These are phyloP conservation scores for Alternaria gaisen DNA, from an alignment of 2,329 filamentous ascomycete species.

Conservation along the genomic window DNA sequence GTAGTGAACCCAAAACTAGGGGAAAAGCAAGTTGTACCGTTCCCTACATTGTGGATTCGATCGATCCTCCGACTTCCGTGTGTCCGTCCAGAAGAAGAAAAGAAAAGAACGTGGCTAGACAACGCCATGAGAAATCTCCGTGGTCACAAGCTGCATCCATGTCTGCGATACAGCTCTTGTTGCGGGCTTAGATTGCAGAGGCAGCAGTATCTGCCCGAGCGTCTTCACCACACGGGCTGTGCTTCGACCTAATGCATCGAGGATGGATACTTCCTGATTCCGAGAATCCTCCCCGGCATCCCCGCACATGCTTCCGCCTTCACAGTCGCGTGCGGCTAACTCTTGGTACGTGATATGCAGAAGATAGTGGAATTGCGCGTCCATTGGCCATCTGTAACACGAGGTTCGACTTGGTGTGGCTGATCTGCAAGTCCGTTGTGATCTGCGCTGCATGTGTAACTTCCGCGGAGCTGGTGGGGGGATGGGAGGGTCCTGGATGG, in stretches of 20 bases:
- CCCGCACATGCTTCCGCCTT: slow-evolving; percentile 5
- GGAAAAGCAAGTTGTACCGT: slow-evolving; percentile 13
- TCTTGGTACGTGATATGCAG: background rate
- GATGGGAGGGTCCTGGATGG: slow-evolving; percentile 9
- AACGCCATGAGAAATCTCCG: background rate
- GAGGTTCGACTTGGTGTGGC: slow-evolving; percentile 5
- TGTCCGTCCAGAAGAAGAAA: slow-evolving; percentile 5
- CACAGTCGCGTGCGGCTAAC: background rate
- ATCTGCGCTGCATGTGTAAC: slow-evolving; percentile 21
- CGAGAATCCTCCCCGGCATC: slow-evolving; percentile 11
- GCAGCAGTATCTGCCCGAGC: slow-evolving; percentile 6
- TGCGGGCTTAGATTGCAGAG: background rate
- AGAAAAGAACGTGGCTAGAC: background rate
- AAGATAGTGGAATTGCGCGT: background rate
- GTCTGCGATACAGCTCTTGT: background rate
- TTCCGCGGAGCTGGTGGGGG: slow-evolving; percentile 20
- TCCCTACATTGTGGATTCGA: background rate
- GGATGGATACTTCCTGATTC: slow-evolving; percentile 14
- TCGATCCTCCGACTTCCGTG: slow-evolving; percentile 2
- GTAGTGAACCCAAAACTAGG: background rate
- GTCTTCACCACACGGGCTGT: slow-evolving; percentile 9
- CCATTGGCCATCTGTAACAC: slow-evolving; percentile 8
- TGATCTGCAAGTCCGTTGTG: slow-evolving; percentile 23
- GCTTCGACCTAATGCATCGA: background rate
- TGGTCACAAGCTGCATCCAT: background rate